These are phyloP conservation scores for Fusarium nelsonii DNA, from an alignment of 2,329 filamentous ascomycete species.

Conservation along the genomic window DNA sequence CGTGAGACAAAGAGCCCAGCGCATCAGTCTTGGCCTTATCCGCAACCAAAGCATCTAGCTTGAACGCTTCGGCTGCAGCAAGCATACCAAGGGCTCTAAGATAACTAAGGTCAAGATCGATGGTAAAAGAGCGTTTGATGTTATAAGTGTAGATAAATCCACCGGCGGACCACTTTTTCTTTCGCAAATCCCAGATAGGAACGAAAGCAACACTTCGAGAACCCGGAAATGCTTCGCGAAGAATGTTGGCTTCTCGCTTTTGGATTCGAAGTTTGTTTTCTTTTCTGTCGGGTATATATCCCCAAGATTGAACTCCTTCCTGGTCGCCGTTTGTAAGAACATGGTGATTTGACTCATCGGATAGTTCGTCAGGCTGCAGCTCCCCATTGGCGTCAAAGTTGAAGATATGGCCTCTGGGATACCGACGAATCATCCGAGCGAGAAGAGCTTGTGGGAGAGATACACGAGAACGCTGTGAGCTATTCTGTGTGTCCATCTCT, in stretches of 20 bases:
- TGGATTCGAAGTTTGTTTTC: slow-evolving; percentile 18
- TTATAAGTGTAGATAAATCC: slow-evolving; percentile 63
- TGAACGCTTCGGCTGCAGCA: slow-evolving; percentile 68
- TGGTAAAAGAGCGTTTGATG: slow-evolving; percentile 58
- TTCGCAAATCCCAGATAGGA: slow-evolving; percentile 61
- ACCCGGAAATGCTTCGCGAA: slow-evolving; percentile 55
- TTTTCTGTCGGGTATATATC: neutral
- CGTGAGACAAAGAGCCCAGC: slow-evolving; percentile 71
- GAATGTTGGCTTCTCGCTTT: slow-evolving; percentile 39
- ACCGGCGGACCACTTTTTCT: slow-evolving; percentile 62
- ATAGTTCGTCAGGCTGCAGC: slow-evolving; percentile 50
- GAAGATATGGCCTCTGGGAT: slow-evolving; percentile 62
- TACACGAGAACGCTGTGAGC: slow-evolving; percentile 5
- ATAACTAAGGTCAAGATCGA: slow-evolving; percentile 63
- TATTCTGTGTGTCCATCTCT: slow-evolving; percentile 14
- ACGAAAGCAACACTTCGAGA: slow-evolving; percentile 62
- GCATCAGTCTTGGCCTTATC: slow-evolving; percentile 68
- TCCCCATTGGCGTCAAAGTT: slow-evolving; percentile 57
- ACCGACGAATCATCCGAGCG: slow-evolving; percentile 56
- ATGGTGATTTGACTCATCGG: slow-evolving; percentile 33
- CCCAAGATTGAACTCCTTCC: neutral
- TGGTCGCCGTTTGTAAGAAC: neutral
- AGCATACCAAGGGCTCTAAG: slow-evolving; percentile 65
- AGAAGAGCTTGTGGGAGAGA: slow-evolving; percentile 57
- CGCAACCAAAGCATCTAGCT: slow-evolving; percentile 54